Percentiles rank a stretch among this genome's conserved stretches.
Evolutionary conservation across 805 yeast genomes (phyloP).

Genomic region (Lipomyces sp.): DNA sequence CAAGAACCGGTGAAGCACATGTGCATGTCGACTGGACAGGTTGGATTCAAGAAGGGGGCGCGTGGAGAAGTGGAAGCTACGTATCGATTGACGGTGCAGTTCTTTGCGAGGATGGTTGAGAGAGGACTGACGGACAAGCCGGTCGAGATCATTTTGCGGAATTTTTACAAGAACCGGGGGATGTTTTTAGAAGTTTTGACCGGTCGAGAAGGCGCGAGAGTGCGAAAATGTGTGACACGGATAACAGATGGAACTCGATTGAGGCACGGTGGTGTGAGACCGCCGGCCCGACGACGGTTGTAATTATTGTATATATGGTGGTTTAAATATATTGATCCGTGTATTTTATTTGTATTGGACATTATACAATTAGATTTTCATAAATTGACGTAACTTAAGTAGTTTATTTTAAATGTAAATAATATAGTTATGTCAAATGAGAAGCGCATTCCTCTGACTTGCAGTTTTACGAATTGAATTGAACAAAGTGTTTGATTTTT

Average conservation of each 20-base stretch:
- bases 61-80: conserved; percentile 94
- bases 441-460: too few species aligned
- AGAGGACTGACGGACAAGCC: conserved; percentile 58
- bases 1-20: conserved; percentile 63
- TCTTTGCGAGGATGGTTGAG: conserved; percentile 74
- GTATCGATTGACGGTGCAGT: conserved; percentile 76
- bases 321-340: not conserved
- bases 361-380: too few species aligned
- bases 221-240: conserved; percentile 70
- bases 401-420: too few species aligned
- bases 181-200: conserved; percentile 82
- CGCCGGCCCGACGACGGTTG: conserved; percentile 60
- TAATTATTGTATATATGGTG: conserved; percentile 12
- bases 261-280: conserved; percentile 90
- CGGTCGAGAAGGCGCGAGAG: conserved; percentile 82
- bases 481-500: too few species aligned
- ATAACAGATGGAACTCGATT: conserved; percentile 79
- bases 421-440: too few species aligned
- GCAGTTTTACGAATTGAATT: too few species aligned
- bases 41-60: conserved; percentile 88
- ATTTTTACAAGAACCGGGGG: conserved; percentile 87
- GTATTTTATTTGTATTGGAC: not conserved
- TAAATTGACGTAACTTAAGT: too few species aligned
- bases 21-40: conserved; percentile 76
- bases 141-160: conserved; percentile 76